These are phyloP conservation scores for Hanseniaspora clermontiae DNA, from an alignment of 805 yeast genomes.

Conservation along the genomic window DNA sequence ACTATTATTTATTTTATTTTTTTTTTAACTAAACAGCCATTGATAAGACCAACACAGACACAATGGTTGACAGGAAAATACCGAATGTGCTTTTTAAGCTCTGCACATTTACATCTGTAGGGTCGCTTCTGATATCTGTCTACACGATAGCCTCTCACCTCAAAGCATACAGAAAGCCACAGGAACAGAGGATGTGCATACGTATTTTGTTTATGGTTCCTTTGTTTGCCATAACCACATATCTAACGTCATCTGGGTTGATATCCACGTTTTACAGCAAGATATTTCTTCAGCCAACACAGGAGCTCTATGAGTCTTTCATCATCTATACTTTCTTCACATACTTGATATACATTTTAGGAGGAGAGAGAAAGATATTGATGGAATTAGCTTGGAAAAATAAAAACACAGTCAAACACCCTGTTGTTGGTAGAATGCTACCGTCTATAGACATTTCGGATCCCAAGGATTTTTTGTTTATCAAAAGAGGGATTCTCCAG, in stretches of 20 bases:
- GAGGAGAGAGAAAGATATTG: conserved; percentile 78
- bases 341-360: conserved; percentile 66
- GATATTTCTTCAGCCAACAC: conserved; percentile 50
- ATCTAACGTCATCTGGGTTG: conserved; percentile 28
- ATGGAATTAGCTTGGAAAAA: conserved; percentile 52
- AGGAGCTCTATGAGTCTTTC: conserved; percentile 91
- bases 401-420: conserved; percentile 51
- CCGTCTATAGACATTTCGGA: conserved; percentile 69
- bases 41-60: not conserved
- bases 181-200: conserved; percentile 72
- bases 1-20: not conserved
- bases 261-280: conserved; percentile 36
- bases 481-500: conserved; percentile 80
- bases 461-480: conserved; percentile 59
- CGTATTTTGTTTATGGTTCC: conserved; percentile 77
- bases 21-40: not conserved
- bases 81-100: conserved; percentile 2
- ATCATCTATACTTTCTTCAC: conserved; percentile 89
- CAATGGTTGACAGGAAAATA: not conserved
- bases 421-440: conserved; percentile 38
- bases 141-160: conserved; percentile 42
- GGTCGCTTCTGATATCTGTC: conserved; percentile 32
- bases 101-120: conserved; percentile 20
- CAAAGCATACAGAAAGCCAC: conserved; percentile 72
- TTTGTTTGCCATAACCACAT: conserved; percentile 62